Base-by-base conservation (phyloP, 139 green algal species). In the Zygnema cylindricum region DNA sequence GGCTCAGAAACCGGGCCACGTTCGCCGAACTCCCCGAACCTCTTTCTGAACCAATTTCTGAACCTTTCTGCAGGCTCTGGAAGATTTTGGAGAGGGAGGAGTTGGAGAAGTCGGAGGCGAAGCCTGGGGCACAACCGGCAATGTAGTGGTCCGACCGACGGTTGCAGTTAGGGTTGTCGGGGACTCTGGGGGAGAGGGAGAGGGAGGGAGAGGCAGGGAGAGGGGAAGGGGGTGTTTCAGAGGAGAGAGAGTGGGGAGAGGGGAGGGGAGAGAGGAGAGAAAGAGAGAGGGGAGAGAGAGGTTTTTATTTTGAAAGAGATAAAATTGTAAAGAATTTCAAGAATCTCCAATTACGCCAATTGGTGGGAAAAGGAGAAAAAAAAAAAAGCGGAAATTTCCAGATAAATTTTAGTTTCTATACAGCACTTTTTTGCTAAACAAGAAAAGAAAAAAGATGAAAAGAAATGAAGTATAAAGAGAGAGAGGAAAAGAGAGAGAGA, bases 141-240 rank as follows among this genome's bases (percentile, higher is more conserved):
- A 84, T 39, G 32, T 22, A 84, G 11, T 38, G 77, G 55, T 3
- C 22, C n/a, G 21, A 35, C 7, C 36, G 38, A 11, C 71, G 36
- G 77, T 84, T 63, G 77, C 77, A 84, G 77, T 84, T 84, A 7
- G 3, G 35, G 77, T 84, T 84, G 25, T 84, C 40, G 3, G n/a
- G 77, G 16, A 79, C 71, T 55, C 36, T 79, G 71, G 11, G 36
- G 38, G 71, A 55, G 36, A 41, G 36, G 71, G 71, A 55, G 71
- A 41, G 38, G 71, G 36, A 43, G 36, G 11, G 7, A 11, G 71
- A 43, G 71, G 43, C 7, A 11, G 38, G 43, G 71, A 43, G 36
- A 16, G 71, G 16, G 71, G 43, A 16, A 79, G 11, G 16, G 36
- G 11, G 71, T 79, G 16, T 42, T 30, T 55, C 11, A 11, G 71